phyloP scores from a whole-genome alignment of 345 rosid genomes.

The Boechera stricta region DNA sequence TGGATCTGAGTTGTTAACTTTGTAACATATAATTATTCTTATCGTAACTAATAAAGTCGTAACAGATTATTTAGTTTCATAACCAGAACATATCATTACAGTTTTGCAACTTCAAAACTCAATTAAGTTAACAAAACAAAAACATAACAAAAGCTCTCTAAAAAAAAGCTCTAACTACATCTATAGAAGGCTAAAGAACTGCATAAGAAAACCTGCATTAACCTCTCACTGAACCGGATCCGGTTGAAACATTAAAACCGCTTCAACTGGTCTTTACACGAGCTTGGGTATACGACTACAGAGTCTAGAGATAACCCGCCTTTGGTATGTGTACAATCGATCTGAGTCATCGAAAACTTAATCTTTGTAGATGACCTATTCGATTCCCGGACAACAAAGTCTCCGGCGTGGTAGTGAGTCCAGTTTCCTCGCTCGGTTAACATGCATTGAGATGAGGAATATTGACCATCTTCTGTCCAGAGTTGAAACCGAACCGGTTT shows the following conservation, averaged over 20 bases:
- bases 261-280: conserved; percentile 48
- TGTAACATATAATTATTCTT: background rate
- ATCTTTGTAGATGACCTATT: conserved; percentile 52
- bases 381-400: conserved; percentile 60
- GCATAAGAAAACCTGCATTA: conserved; percentile 30
- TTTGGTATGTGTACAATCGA: conserved; percentile 99
- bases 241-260: conserved; percentile 32
- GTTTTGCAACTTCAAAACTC: conserved; percentile 25
- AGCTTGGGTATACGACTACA: conserved; percentile 69
- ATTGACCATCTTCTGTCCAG: conserved; percentile 85
- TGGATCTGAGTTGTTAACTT: background rate
- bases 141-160: background rate
- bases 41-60: background rate
- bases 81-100: background rate
- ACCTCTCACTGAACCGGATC: conserved; percentile 36
- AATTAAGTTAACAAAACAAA: background rate
- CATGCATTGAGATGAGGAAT: conserved; percentile 69
- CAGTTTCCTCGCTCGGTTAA: conserved; percentile 73
- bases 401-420: conserved; percentile 82
- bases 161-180: conserved; percentile 15
- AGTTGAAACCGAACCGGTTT: conserved; percentile 92
- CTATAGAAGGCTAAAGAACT: conserved; percentile 35
- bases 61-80: conserved; percentile 12
- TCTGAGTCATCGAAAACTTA: conserved; percentile 88
- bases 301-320: conserved; percentile 94